Percentiles rank a stretch among this genome's conserved stretches.
Conservation (phyloP, 1,139 yeast species). For the Lodderomyces oxycetoniae region DNA sequence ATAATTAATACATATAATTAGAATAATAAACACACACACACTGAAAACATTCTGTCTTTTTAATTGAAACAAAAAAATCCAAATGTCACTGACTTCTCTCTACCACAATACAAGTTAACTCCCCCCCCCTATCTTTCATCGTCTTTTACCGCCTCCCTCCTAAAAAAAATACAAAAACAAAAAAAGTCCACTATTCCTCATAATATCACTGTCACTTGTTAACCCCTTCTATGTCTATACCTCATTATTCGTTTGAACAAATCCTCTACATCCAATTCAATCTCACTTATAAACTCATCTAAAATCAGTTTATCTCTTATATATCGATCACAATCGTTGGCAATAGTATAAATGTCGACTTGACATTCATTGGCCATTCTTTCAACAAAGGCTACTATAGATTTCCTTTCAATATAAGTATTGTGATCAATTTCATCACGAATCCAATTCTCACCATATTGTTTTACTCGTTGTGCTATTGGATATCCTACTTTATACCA, state of each 20-base stretch:
- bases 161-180: not conserved
- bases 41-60: too few relatives aligned
- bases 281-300: conserved; percentile 17
- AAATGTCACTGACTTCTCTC: too few relatives aligned
- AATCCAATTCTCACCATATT: conserved; percentile 15
- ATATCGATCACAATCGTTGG: conserved; percentile 16
- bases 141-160: not conserved
- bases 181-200: not conserved
- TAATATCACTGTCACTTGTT: not conserved
- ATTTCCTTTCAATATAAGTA: conserved; percentile 13
- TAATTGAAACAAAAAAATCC: too few relatives aligned
- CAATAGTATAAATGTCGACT: conserved; percentile 13
- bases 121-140: not conserved
- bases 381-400: conserved; percentile 15
- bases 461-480: conserved; percentile 11
- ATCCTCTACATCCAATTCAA: conserved; percentile 15
- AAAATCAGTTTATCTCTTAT: conserved; percentile 15
- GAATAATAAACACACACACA: too few relatives aligned
- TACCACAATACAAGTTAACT: not conserved
- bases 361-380: conserved; percentile 13
- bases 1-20: too few relatives aligned
- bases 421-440: conserved; percentile 16
- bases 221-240: conserved; percentile 12
- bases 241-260: conserved; percentile 13
- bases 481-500: conserved; percentile 13